Evolutionary conservation across 345 rosid species (phyloP).

Genomic region (Syzygium grande): DNA sequence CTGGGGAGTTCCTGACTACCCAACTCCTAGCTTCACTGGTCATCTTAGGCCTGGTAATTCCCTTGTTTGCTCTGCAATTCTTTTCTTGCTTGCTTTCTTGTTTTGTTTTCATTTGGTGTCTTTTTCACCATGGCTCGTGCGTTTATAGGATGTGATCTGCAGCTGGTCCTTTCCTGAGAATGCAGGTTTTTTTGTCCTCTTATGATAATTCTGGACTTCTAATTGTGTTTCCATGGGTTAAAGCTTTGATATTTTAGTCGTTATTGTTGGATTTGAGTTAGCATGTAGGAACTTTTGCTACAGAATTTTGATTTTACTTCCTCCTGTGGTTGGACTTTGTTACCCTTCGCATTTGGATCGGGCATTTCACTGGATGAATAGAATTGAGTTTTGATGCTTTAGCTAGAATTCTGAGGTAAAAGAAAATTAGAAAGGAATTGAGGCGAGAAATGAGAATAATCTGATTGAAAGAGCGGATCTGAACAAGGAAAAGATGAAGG

Average conservation of each 20-base stretch:
- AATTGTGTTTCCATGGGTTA: background rate
- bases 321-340: background rate
- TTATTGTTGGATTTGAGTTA: background rate
- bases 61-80: background rate
- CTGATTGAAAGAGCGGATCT: background rate
- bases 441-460: background rate
- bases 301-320: background rate
- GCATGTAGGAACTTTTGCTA: background rate
- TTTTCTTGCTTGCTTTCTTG: background rate
- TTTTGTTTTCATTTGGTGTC: background rate
- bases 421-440: background rate
- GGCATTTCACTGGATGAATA: background rate
- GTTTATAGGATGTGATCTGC: background rate
- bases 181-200: background rate
- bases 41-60: slow-evolving; percentile 5
- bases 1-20: slow-evolving; percentile 13
- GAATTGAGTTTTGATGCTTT: background rate
- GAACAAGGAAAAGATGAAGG: background rate
- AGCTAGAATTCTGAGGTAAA: background rate
- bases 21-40: slow-evolving; percentile 8
- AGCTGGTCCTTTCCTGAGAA: background rate
- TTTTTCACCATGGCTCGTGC: background rate
- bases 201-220: background rate
- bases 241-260: background rate
- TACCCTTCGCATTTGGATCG: background rate